Conservation (phyloP, 129 eudicot genomes). For the Sambucus nigra region DNA sequence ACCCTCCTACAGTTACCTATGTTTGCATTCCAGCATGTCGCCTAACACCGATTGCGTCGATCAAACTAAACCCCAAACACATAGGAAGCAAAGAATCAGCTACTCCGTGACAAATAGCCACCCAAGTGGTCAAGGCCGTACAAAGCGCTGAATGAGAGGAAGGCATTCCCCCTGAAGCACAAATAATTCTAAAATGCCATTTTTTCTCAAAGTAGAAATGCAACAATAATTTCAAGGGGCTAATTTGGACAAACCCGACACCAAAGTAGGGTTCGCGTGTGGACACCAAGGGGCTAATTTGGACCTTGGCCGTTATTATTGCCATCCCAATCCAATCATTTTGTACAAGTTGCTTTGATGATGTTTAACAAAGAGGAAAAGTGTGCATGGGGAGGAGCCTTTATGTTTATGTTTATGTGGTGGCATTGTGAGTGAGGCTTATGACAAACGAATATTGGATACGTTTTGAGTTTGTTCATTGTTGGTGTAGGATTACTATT, state of each 20-base stretch:
- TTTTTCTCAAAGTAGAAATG: conserved; percentile 72
- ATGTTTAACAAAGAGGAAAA: conserved; percentile 29
- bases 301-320: conserved; percentile 61
- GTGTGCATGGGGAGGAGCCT: conserved; percentile 1
- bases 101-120: conserved; percentile 86
- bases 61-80: conserved; percentile 75
- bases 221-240: conserved; percentile 59
- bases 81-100: conserved; percentile 91
- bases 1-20: no score
- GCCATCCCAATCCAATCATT: conserved; percentile 72
- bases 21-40: conserved; percentile 99
- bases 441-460: conserved; percentile 17
- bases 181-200: conserved; percentile 67
- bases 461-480: conserved; percentile 16
- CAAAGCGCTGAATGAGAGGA: conserved; percentile 89
- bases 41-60: conserved; percentile 90
- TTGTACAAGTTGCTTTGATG: conserved; percentile 24
- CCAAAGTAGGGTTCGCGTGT: conserved; percentile 76
- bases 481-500: conserved; percentile 7
- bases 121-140: conserved; percentile 78
- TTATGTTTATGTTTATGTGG: conserved; percentile 16
- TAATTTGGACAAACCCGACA: conserved; percentile 71
- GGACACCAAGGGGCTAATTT: conserved; percentile 67
- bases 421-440: conserved; percentile 28
- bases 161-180: conserved; percentile 93